Percentiles rank a stretch among this genome's conserved stretches.
phyloP scores from a whole-genome alignment of 2,329 filamentous ascomycete genomes.

The Aspergillus ochraceoroseus region DNA sequence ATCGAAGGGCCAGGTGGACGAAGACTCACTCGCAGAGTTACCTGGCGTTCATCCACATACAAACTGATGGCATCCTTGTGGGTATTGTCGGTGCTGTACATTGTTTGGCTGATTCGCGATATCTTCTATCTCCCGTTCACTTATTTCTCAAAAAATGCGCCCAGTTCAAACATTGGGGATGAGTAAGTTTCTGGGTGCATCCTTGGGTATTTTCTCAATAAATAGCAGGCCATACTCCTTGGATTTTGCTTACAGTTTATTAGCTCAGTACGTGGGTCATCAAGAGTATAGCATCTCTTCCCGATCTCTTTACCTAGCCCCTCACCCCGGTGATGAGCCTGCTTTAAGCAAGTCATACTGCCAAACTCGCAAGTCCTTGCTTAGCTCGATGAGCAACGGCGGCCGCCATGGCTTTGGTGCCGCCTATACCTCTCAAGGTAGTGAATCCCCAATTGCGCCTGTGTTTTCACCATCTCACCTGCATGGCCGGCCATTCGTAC shows the following conservation, averaged over 20 bases:
- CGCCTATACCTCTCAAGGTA: slow-evolving; percentile 38
- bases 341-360: slow-evolving; percentile 28
- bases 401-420: slow-evolving; percentile 41
- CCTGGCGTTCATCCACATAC: slow-evolving; percentile 43
- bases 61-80: slow-evolving; percentile 41
- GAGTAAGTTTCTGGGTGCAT: slow-evolving; percentile 22
- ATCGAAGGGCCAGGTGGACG: slow-evolving; percentile 42
- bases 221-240: slow-evolving; percentile 17
- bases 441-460: slow-evolving; percentile 6
- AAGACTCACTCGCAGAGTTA: slow-evolving; percentile 39
- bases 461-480: background rate
- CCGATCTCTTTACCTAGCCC: slow-evolving; percentile 33
- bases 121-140: slow-evolving; percentile 37
- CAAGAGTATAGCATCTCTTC: slow-evolving; percentile 38
- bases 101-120: slow-evolving; percentile 41
- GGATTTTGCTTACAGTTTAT: slow-evolving; percentile 28
- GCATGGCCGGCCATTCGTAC: background rate
- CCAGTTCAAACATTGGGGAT: slow-evolving; percentile 12
- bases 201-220: slow-evolving; percentile 6
- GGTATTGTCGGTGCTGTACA: slow-evolving; percentile 39
- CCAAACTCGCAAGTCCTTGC: slow-evolving; percentile 32
- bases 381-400: slow-evolving; percentile 42
- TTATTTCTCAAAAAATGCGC: slow-evolving; percentile 19
- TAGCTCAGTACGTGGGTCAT: slow-evolving; percentile 34
- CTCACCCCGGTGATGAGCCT: slow-evolving; percentile 17